Evolutionary conservation across 2,329 filamentous ascomycete genomes (phyloP), one percentile per base, ranked within the genome.

Genomic region (Nannizziopsis barbatae): DNA sequence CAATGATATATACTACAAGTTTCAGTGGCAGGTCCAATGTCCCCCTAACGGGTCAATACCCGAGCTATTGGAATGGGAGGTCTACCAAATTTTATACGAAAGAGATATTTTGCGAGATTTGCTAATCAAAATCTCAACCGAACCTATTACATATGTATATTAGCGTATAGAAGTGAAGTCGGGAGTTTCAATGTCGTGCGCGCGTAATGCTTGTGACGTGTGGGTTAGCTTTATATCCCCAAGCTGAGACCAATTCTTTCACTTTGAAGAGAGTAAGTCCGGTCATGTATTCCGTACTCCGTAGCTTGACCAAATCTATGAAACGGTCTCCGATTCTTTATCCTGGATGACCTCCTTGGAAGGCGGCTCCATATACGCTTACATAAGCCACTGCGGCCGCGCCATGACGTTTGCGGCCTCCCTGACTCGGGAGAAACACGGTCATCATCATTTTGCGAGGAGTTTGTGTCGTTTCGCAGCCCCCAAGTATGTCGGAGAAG

Each of bases 401-500:
- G 17, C 18, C 11, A 12, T 20, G 20, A 17, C 15, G 27, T 30
- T 15, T 12, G 20, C 44, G 31, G n/a, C n/a, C 5, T 45, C 10
- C 14, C 27, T 7, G 18, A 20, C 33, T 36, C 35, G 35, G 42
- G 31, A 22, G 32, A 45, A 46, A 6, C 27, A 8, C 12, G 22
- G 35, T 27, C 33, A 40, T 46, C 36, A 39, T 45, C 12, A 12
- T 38, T 11, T 9, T 31, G 11, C 36, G 9, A 32, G 11, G 15
- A n/a, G 36, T 37, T 20, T 35, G 45, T 20, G 30, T 37, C 39
- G 20, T 22, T 49, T n/a, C 43, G 15, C 12, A 15, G n/a, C 20
- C 38, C 45, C 46, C 31, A 42, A 63, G 31, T 50, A 69, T 69
- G 66, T 59, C 66, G 32, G 59, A 58, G 51, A 67, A 67, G 57